phyloP scores from a whole-genome alignment of 768 basidiomycete genomes.

The Mycena rebaudengoi region DNA sequence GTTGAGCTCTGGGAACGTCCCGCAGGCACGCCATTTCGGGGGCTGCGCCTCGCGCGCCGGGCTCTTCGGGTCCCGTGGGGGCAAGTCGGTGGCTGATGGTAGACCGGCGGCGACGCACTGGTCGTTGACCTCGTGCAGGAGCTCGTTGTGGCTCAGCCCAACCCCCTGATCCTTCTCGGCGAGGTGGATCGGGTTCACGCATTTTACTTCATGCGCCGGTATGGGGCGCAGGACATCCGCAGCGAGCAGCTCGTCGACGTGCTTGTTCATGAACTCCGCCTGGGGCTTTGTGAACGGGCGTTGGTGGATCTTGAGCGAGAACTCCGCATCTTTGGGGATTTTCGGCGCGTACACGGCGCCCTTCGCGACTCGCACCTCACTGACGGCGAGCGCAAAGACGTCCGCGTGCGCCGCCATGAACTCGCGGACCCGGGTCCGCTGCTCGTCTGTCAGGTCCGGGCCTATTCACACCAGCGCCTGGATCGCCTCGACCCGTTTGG shows the following conservation, averaged over 20 bases:
- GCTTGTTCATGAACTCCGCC: slow-evolving; percentile 33
- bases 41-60: neutral
- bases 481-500: neutral
- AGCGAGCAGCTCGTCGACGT: slow-evolving; percentile 42
- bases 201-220: slow-evolving; percentile 41
- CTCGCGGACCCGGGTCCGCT: too few species aligned
- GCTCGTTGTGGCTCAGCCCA: slow-evolving; percentile 40
- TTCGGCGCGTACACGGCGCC: slow-evolving; percentile 44
- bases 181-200: slow-evolving; percentile 39
- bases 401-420: too few species aligned
- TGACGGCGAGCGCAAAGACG: too few species aligned
- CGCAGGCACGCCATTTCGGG: slow-evolving; percentile 48
- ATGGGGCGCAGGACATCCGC: slow-evolving; percentile 42
- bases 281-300: slow-evolving; percentile 40
- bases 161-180: slow-evolving; percentile 42
- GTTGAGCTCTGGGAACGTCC: slow-evolving; percentile 46
- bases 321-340: slow-evolving; percentile 34
- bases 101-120: slow-evolving; percentile 37
- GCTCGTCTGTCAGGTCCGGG: too few species aligned
- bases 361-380: too few species aligned
- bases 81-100: slow-evolving; percentile 26
- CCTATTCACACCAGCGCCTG: slow-evolving; percentile 30
- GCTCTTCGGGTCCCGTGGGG: slow-evolving; percentile 22
- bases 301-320: slow-evolving; percentile 37
- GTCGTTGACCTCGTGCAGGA: slow-evolving; percentile 42